These are phyloP conservation scores for Immersiporthe knoxdaviesiana DNA, from an alignment of 2,329 filamentous ascomycete species.

Conservation along the genomic window DNA sequence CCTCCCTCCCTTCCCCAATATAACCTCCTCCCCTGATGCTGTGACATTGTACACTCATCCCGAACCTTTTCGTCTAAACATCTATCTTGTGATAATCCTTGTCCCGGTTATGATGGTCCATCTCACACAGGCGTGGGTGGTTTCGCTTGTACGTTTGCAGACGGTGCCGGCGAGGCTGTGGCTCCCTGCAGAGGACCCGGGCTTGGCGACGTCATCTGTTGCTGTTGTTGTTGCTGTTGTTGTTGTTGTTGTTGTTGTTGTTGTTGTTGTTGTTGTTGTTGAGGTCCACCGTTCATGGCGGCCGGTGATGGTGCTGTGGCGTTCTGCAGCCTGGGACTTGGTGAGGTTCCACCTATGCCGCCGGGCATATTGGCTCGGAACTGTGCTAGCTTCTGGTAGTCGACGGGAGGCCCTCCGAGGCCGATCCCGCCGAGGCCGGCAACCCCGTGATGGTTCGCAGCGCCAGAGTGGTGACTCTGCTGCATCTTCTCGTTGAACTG, in stretches of 20 bases:
- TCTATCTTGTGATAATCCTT: neutral
- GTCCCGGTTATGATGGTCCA: neutral
- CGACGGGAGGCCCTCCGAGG: conserved; percentile 39
- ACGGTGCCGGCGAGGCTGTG: conserved; percentile 39
- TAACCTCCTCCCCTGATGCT: neutral
- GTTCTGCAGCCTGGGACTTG: conserved; percentile 37
- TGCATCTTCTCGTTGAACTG: conserved; percentile 32
- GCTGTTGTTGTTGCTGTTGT: too few relatives aligned
- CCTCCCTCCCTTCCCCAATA: too few relatives aligned
- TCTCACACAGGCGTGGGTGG: conserved; percentile 21
- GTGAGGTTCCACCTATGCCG: conserved; percentile 41
- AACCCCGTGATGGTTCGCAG: conserved; percentile 52
- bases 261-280: too few relatives aligned
- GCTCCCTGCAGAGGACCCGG: conserved; percentile 31
- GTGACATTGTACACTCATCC: neutral
- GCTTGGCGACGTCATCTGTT: conserved; percentile 28
- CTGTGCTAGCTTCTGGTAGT: conserved; percentile 42
- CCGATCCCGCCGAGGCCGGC: conserved; percentile 45
- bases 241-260: too few relatives aligned
- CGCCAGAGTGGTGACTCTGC: conserved; percentile 41
- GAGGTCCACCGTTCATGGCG: conserved; percentile 31
- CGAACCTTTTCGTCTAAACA: neutral
- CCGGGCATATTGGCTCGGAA: conserved; percentile 44
- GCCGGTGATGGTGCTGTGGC: conserved; percentile 22
- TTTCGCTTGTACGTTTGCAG: conserved; percentile 43